These are phyloP conservation scores for Pisolithus microcarpus DNA, from an alignment of 768 basidiomycete species.

Conservation along the genomic window DNA sequence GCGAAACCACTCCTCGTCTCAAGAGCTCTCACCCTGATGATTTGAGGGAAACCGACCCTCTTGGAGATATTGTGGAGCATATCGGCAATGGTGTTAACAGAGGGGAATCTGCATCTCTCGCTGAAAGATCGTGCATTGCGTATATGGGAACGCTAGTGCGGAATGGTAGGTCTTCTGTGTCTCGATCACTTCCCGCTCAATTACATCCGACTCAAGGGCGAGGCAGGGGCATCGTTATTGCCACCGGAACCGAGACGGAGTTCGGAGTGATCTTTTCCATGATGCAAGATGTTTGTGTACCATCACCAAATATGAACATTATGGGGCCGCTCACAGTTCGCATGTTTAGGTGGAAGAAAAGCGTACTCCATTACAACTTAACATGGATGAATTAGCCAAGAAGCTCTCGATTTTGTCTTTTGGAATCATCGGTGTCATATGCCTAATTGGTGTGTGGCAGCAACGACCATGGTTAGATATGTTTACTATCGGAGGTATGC, in stretches of 20 bases:
- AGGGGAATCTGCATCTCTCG: constrained; percentile 47
- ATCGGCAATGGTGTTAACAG: constrained; percentile 29
- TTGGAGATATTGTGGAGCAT: not conserved
- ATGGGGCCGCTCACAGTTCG: not conserved
- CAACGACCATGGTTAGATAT: constrained; percentile 89
- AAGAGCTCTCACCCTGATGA: constrained; percentile 57
- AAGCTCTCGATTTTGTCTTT: constrained; percentile 87
- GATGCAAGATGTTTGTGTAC: constrained; percentile 82
- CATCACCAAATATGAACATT: not conserved
- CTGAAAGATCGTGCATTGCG: constrained; percentile 80
- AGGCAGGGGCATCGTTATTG: constrained; percentile 83
- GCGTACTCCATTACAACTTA: constrained; percentile 85
- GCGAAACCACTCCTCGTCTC: constrained; percentile 76
- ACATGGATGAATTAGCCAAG: constrained; percentile 95
- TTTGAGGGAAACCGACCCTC: constrained; percentile 27
- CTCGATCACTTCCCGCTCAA: constrained; percentile 2
- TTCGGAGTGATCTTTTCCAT: constrained; percentile 96
- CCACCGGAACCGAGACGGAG: constrained; percentile 78
- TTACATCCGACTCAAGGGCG: constrained; percentile 42
- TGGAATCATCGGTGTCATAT: constrained; percentile 90
- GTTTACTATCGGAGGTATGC: constrained; percentile 96
- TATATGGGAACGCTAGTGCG: constrained; percentile 96
- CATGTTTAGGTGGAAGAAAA: constrained; percentile 63
- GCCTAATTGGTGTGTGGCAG: constrained; percentile 83
- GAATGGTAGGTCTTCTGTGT: constrained; percentile 48